These are phyloP conservation scores for Claviceps maximensis DNA, from an alignment of 2,329 filamentous ascomycete genomes.

Conservation along the genomic window DNA sequence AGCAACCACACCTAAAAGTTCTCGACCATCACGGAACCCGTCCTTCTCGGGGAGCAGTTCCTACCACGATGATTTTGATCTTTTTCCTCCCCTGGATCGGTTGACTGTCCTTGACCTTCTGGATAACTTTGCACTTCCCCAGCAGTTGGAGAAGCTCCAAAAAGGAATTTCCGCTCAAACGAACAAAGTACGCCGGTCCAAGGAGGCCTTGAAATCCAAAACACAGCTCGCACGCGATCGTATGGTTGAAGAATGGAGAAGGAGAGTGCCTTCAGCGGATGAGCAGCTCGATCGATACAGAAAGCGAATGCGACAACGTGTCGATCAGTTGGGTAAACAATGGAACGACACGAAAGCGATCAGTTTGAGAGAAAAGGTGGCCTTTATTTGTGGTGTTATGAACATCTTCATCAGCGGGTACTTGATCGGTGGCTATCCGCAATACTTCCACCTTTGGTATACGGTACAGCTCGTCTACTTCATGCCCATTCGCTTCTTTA, in stretches of 20 bases:
- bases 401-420: slow-evolving; percentile 98
- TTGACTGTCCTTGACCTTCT: slow-evolving; percentile 86
- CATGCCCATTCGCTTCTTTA: slow-evolving; percentile 90
- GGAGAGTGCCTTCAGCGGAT: slow-evolving; percentile 71
- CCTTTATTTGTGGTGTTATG: slow-evolving; percentile 90
- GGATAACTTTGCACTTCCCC: slow-evolving; percentile 82
- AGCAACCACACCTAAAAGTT: slow-evolving; percentile 33
- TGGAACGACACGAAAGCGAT: slow-evolving; percentile 89
- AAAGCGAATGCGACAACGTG: slow-evolving; percentile 71
- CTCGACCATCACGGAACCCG: slow-evolving; percentile 56
- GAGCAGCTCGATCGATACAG: slow-evolving; percentile 88
- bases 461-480: slow-evolving; percentile 79
- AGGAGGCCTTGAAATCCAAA: slow-evolving; percentile 64
- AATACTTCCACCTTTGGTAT: slow-evolving; percentile 90
- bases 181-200: slow-evolving; percentile 70
- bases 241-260: slow-evolving; percentile 86
- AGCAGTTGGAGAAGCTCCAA: slow-evolving; percentile 84
- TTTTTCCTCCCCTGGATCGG: slow-evolving; percentile 76
- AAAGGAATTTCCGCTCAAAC: slow-evolving; percentile 70
- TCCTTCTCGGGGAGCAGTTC: slow-evolving; percentile 76
- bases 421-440: slow-evolving; percentile 70
- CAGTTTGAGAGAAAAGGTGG: slow-evolving; percentile 81
- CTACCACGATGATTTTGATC: slow-evolving; percentile 82
- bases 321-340: slow-evolving; percentile 71
- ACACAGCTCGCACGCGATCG: slow-evolving; percentile 71